Percentiles rank a stretch among this genome's conserved stretches.
These are phyloP conservation scores for Coelastrella sp. DNA, from an alignment of 139 green algal species.

Conservation along the genomic window DNA sequence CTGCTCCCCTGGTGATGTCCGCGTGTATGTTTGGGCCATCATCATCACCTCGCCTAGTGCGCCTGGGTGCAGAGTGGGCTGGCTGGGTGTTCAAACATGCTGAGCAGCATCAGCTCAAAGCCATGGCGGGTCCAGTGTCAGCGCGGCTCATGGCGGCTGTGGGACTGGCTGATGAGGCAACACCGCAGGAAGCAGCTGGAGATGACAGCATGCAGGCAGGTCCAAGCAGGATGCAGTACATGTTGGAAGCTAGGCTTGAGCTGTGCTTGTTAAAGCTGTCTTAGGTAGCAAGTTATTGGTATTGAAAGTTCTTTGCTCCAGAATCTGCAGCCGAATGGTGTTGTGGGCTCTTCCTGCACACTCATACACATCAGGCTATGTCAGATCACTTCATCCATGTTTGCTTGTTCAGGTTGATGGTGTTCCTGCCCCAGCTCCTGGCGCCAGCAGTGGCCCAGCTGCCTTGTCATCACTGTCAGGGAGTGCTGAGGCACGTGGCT, in stretches of 20 bases:
- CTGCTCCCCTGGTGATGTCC: conserved; percentile 62
- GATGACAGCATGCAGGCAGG: conserved; percentile 24
- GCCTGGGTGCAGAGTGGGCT: conserved; percentile 90
- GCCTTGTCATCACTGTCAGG: neutral
- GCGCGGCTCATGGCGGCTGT: neutral
- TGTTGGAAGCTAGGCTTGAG: no score
- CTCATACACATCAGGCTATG: no score
- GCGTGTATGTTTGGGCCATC: conserved; percentile 68
- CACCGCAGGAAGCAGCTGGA: conserved; percentile 26
- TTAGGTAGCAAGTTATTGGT: no score
- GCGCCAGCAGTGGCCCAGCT: neutral
- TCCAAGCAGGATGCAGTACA: neutral
- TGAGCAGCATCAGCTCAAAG: conserved; percentile 67
- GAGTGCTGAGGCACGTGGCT: conserved; percentile 69
- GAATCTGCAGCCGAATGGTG: no score
- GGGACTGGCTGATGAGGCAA: conserved; percentile 1
- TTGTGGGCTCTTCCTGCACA: no score
- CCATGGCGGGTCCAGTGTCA: conserved; percentile 56
- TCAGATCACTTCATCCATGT: neutral
- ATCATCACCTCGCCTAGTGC: conserved; percentile 67
- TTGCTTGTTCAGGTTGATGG: neutral
- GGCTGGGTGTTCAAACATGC: conserved; percentile 90
- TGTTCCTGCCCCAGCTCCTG: neutral
- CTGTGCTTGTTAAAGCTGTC: no score
- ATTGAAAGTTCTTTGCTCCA: no score